phyloP scores from a whole-genome alignment of 73 alveolate genomes.

The Halteria grandinella region DNA sequence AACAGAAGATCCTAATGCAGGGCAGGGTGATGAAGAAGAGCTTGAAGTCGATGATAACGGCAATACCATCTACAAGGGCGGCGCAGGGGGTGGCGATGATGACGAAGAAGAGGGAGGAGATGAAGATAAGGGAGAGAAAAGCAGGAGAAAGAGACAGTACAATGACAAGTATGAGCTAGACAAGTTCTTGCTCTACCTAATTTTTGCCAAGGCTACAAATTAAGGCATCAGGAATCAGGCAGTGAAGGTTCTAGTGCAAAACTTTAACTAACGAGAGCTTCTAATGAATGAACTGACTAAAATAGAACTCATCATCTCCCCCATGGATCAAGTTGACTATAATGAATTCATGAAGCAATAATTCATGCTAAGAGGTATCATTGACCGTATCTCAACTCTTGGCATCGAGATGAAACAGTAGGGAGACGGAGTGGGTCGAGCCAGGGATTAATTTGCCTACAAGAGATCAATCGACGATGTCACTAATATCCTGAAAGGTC shows the following conservation, averaged over 20 bases:
- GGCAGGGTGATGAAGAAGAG: no score
- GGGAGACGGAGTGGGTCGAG: no score
- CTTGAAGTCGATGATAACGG: neutral
- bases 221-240: slow-evolving; percentile 21
- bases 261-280: slow-evolving; percentile 39
- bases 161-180: slow-evolving; percentile 32
- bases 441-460: no score
- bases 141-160: neutral
- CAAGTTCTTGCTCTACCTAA: slow-evolving; percentile 30
- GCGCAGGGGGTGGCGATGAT: neutral
- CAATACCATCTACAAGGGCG: neutral
- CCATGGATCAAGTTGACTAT: slow-evolving; percentile 22
- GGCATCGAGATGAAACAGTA: no score
- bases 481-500: slow-evolving; percentile 21
- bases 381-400: no score
- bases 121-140: slow-evolving; percentile 16
- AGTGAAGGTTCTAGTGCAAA: slow-evolving; percentile 27
- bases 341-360: slow-evolving; percentile 38
- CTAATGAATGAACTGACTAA: slow-evolving; percentile 49
- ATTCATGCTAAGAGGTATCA: no score
- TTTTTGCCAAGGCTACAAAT: slow-evolving; percentile 6
- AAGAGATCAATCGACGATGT: slow-evolving; percentile 46
- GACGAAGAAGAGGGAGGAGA: neutral
- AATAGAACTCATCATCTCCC: slow-evolving; percentile 43
- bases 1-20: no score